Evolutionary conservation across 768 basidiomycete species (phyloP).

Genomic region (Collybia nuda): DNA sequence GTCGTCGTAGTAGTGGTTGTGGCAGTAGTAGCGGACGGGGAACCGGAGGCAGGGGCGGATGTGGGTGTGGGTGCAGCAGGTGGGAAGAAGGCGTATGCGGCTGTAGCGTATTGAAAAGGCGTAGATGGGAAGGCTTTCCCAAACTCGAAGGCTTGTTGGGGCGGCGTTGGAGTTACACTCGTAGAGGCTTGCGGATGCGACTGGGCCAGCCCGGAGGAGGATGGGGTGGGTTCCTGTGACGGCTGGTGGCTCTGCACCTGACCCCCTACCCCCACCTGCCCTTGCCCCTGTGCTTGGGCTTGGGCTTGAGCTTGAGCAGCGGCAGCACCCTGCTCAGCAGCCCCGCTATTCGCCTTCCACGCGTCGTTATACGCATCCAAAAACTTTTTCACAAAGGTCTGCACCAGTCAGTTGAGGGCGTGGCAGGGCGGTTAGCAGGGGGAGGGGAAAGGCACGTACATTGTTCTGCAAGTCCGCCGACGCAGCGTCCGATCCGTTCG

Average conservation of each 20-base stretch:
- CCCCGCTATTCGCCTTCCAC: slow-evolving; percentile 60
- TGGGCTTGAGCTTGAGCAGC: slow-evolving; percentile 5
- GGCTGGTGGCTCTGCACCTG: slow-evolving; percentile 5
- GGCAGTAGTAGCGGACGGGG: background rate
- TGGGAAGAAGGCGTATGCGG: slow-evolving; percentile 14
- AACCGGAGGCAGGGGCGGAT: background rate
- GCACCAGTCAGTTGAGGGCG: slow-evolving; percentile 7
- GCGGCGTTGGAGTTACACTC: background rate
- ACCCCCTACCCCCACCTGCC: too few species aligned
- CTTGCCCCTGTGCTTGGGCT: too few species aligned
- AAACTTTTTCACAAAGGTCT: slow-evolving; percentile 33
- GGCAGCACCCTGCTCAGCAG: slow-evolving; percentile 20
- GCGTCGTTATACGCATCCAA: slow-evolving; percentile 57
- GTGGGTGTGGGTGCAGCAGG: too few species aligned
- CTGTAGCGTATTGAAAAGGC: slow-evolving; percentile 12
- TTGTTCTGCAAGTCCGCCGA: slow-evolving; percentile 2
- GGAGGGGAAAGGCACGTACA: slow-evolving; percentile 10
- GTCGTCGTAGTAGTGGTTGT: slow-evolving; percentile 6
- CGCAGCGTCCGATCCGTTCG: background rate
- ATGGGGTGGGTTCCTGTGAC: slow-evolving; percentile 4
- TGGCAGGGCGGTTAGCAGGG: background rate
- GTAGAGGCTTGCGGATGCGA: slow-evolving; percentile 4
- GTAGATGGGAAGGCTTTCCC: slow-evolving; percentile 9
- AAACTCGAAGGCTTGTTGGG: background rate
- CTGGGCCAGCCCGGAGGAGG: slow-evolving; percentile 4